Conservation (phyloP, 2,329 filamentous ascomycete genomes). For the Rugonectria rugulosa region DNA sequence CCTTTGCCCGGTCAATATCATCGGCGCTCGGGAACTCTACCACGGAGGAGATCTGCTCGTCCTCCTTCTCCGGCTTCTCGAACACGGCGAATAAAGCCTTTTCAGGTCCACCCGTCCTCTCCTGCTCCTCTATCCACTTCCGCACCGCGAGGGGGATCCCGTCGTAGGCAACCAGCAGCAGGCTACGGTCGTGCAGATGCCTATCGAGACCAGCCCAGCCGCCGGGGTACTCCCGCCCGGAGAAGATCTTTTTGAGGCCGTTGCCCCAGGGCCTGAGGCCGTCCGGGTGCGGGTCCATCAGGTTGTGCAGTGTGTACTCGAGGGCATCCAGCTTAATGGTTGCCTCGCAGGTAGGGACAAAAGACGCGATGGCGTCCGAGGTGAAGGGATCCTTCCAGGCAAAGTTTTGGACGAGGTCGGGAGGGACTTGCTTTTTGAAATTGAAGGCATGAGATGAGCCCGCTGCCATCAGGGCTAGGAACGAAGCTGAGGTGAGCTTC, state of each 20-base stretch:
- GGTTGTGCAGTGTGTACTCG: slow-evolving; percentile 55
- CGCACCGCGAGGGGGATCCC: slow-evolving; percentile 52
- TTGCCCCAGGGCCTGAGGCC: slow-evolving; percentile 50
- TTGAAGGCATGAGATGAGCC: slow-evolving; percentile 38
- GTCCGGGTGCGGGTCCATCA: slow-evolving; percentile 45
- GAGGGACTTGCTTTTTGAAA: slow-evolving; percentile 39
- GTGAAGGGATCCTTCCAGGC: slow-evolving; percentile 52
- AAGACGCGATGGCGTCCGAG: slow-evolving; percentile 37
- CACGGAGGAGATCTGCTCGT: slow-evolving; percentile 49
- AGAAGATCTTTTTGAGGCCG: slow-evolving; percentile 51
- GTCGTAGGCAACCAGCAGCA: slow-evolving; percentile 56
- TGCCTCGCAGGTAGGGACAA: slow-evolving; percentile 46
- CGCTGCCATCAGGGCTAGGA: slow-evolving; percentile 20
- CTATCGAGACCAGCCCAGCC: slow-evolving; percentile 60
- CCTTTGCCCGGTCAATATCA: slow-evolving; percentile 39
- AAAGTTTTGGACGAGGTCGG: slow-evolving; percentile 49
- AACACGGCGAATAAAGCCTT: slow-evolving; percentile 53
- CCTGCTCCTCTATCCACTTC: slow-evolving; percentile 57
- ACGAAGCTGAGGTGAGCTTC: slow-evolving; percentile 30
- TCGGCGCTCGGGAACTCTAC: slow-evolving; percentile 40
- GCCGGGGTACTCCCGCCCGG: slow-evolving; percentile 55
- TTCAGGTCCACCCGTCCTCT: slow-evolving; percentile 42
- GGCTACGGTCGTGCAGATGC: slow-evolving; percentile 57
- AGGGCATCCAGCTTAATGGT: slow-evolving; percentile 45
- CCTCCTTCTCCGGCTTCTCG: slow-evolving; percentile 46